Conservation (phyloP, 176 grass and related monocot genomes). For the Alopecurus myosuroides region DNA sequence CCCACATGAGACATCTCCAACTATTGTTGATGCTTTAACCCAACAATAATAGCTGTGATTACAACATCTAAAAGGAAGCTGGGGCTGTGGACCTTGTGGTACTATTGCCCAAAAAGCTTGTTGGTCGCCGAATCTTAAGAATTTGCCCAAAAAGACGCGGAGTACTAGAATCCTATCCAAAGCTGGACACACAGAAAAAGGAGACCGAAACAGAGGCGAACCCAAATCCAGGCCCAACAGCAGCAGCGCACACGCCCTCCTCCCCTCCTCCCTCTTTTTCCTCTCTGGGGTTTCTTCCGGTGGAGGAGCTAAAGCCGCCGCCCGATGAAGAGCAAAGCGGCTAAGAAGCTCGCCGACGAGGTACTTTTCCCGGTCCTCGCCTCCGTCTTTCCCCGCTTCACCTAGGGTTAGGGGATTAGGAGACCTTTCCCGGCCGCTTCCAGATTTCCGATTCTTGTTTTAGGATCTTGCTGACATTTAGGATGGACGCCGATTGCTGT, state of each 20-base stretch:
- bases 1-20: background rate
- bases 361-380: background rate
- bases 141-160: background rate
- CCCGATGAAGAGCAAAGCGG: conserved; percentile 30
- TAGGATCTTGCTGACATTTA: background rate
- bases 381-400: background rate
- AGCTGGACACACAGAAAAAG: background rate
- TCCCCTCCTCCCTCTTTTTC: background rate
- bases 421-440: background rate
- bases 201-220: background rate
- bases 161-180: background rate
- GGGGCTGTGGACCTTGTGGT: background rate
- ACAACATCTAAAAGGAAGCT: background rate
- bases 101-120: background rate
- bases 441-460: background rate
- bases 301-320: background rate
- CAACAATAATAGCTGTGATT: background rate
- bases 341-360: conserved; percentile 28
- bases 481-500: background rate
- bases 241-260: background rate
- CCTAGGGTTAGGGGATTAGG: background rate
- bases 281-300: conserved; percentile 7
- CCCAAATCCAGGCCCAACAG: conserved; percentile 11
- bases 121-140: background rate
- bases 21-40: background rate